Percentiles rank a stretch among this genome's conserved stretches.
phyloP scores from a whole-genome alignment of 2,329 filamentous ascomycete species.

The Pyrenochaeta sp. region DNA sequence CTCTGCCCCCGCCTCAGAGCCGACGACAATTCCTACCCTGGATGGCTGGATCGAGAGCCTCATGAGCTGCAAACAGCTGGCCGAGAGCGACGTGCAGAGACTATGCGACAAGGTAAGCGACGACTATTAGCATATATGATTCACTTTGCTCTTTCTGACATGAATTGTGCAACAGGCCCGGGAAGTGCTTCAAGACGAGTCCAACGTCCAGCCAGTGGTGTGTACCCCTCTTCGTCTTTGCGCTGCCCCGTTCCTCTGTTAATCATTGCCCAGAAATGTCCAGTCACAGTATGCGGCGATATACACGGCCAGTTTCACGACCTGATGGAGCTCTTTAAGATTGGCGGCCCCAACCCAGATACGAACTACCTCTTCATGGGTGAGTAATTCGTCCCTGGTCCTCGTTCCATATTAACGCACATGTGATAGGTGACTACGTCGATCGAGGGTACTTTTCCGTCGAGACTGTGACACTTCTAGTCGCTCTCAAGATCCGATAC shows the following conservation, averaged over 20 bases:
- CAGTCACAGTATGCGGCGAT: slow-evolving; percentile 97
- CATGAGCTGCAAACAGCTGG: slow-evolving; percentile 98
- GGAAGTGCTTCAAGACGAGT: slow-evolving; percentile 96
- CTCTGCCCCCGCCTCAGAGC: slow-evolving; percentile 75
- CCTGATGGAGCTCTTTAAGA: slow-evolving; percentile 99
- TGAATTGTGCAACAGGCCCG: slow-evolving; percentile 68
- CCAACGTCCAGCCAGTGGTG: slow-evolving; percentile 99
- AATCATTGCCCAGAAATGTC: slow-evolving; percentile 74
- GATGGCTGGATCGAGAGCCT: slow-evolving; percentile 99
- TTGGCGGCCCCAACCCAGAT: slow-evolving; percentile 95
- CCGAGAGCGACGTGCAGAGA: slow-evolving; percentile 91
- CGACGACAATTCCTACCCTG: slow-evolving; percentile 87
- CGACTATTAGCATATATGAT: slow-evolving; percentile 1
- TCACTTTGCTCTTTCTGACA: slow-evolving; percentile 18
- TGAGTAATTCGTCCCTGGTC: slow-evolving; percentile 44
- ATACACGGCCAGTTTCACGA: slow-evolving; percentile 99
- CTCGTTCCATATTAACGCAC: slow-evolving; percentile 20
- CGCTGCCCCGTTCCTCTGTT: slow-evolving; percentile 13
- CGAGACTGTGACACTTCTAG: slow-evolving; percentile 95
- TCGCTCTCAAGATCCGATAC: slow-evolving; percentile 97
- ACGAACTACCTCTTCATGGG: slow-evolving; percentile 99
- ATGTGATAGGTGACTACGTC: slow-evolving; percentile 92
- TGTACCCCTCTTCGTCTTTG: slow-evolving; percentile 36
- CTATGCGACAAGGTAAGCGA: slow-evolving; percentile 88
- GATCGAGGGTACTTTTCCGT: slow-evolving; percentile 99